Conservation (phyloP, 441 rosid species). For the Sinapis alba region DNA sequence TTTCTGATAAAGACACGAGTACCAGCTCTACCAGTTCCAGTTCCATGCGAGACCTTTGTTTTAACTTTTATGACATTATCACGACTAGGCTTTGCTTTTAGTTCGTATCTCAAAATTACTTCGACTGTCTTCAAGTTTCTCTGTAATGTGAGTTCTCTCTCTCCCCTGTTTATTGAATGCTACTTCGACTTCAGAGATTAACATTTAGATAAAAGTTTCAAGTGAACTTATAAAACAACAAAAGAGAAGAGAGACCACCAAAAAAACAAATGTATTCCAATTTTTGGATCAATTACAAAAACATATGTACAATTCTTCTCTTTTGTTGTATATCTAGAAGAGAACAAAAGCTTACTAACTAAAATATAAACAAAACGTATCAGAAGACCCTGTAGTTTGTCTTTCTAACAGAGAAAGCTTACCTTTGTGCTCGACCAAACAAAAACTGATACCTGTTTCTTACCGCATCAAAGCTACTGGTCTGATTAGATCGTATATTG, state of each 20-base stretch:
- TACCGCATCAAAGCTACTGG: slow-evolving; percentile 69
- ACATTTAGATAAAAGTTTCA: background rate
- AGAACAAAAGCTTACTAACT: background rate
- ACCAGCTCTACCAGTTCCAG: background rate
- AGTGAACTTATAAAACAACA: background rate
- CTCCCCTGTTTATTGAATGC: background rate
- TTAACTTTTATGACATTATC: background rate
- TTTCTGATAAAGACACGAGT: background rate
- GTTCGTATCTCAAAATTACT: slow-evolving; percentile 1
- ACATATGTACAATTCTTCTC: slow-evolving; percentile 25
- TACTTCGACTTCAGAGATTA: background rate
- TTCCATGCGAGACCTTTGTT: background rate
- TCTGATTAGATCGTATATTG: slow-evolving; percentile 53
- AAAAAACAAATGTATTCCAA: slow-evolving; percentile 11
- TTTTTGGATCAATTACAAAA: slow-evolving; percentile 5
- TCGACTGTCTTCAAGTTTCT: background rate
- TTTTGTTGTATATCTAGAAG: slow-evolving; percentile 6
- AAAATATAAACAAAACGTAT: background rate
- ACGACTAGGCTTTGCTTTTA: background rate
- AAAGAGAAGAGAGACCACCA: background rate
- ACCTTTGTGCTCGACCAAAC: slow-evolving; percentile 28
- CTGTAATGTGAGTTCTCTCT: slow-evolving; percentile 2
- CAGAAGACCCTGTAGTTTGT: background rate
- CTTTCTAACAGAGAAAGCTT: slow-evolving; percentile 14
- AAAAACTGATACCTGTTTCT: slow-evolving; percentile 24